Conservation (phyloP, 139 green algal species). For the Picochlorum sp. region DNA sequence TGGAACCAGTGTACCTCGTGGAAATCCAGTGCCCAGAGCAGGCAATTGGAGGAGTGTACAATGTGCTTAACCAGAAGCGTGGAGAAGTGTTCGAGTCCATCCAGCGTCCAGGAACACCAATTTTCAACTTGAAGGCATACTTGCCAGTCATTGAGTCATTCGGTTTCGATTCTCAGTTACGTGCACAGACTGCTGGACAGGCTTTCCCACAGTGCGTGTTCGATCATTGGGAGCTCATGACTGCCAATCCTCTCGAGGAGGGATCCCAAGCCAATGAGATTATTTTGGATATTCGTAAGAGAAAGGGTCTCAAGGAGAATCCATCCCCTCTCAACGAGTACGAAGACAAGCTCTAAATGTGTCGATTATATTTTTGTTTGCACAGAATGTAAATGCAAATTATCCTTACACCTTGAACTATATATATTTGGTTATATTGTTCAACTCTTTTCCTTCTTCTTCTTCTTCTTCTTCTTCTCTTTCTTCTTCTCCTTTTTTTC, state of each 20-base stretch:
- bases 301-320: constrained; percentile 92
- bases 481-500: not conserved
- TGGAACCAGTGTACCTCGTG: constrained; percentile 98
- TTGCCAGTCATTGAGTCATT: constrained; percentile 99
- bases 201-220: constrained; percentile 98
- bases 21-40: constrained; percentile 98
- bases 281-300: constrained; percentile 83
- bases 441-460: not conserved
- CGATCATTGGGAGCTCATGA: constrained; percentile 92
- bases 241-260: constrained; percentile 66
- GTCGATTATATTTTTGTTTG: not conserved
- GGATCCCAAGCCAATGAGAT: constrained; percentile 68
- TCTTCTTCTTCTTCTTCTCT: not conserved
- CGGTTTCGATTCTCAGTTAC: constrained; percentile 90
- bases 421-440: too few species aligned
- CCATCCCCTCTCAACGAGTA: constrained; percentile 76
- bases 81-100: constrained; percentile 97
- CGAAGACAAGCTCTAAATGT: constrained; percentile 92
- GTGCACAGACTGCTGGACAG: constrained; percentile 92
- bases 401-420: not conserved
- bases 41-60: constrained; percentile 91
- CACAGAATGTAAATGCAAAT: not conserved
- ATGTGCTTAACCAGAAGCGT: constrained; percentile 97
- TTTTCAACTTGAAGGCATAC: constrained; percentile 99
- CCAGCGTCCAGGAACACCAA: constrained; percentile 93